These are phyloP conservation scores for Bigelowiella natans DNA, from an alignment of 78 protist genomes.

Conservation along the genomic window DNA sequence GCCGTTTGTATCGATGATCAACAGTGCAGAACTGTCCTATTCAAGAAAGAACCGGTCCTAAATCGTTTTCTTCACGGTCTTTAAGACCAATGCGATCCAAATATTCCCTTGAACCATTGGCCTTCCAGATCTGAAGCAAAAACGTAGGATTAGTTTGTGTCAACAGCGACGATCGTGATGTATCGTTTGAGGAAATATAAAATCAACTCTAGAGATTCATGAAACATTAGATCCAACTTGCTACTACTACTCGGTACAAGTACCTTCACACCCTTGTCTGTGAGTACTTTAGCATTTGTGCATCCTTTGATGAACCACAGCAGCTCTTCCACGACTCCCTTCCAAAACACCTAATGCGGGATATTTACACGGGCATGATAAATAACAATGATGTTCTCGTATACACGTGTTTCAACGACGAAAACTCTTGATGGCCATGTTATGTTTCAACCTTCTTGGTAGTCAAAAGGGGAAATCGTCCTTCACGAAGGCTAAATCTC, in stretches of 20 bases:
- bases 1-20: neutral
- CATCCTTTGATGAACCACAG: conserved; percentile 72
- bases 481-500: conserved; percentile 54
- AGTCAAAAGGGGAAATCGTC: conserved; percentile 70
- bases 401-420: no score
- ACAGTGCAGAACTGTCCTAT: neutral
- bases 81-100: conserved; percentile 57
- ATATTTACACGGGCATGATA: no score
- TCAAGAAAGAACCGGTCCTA: conserved; percentile 17
- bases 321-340: conserved; percentile 78
- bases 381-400: no score
- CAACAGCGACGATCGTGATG: neutral
- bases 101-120: conserved; percentile 59
- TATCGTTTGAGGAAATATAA: neutral
- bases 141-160: neutral
- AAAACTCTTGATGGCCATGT: no score
- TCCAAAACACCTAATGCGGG: conserved; percentile 52
- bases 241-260: neutral
- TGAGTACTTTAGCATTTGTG: conserved; percentile 49
- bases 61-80: conserved; percentile 16
- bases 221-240: neutral
- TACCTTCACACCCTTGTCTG: conserved; percentile 37
- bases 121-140: conserved; percentile 73
- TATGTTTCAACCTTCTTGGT: conserved; percentile 74
- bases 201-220: neutral